Conservation (phyloP, 73 alveolate species). For the Paramecium bursaria region DNA sequence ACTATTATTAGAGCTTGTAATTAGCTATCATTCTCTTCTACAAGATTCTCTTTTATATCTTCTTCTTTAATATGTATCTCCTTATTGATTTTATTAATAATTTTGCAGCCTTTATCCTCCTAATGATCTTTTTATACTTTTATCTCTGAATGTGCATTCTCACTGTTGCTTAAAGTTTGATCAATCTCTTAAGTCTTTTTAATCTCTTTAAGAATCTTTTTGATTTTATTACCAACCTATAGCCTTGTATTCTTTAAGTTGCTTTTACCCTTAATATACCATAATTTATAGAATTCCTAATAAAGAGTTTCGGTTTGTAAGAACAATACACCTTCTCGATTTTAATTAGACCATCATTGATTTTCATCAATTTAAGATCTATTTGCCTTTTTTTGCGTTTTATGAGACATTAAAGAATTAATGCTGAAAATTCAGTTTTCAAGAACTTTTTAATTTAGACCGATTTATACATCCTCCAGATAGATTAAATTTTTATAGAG, state of each 20-base stretch:
- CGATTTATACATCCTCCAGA: slow-evolving; percentile 8
- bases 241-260: neutral
- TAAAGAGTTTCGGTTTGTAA: slow-evolving; percentile 12
- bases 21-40: neutral
- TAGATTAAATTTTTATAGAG: neutral
- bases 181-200: slow-evolving; percentile 39
- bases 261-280: slow-evolving; percentile 27
- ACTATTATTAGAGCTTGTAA: too few species aligned
- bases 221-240: slow-evolving; percentile 52
- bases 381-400: neutral
- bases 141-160: slow-evolving; percentile 6
- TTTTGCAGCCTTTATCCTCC: slow-evolving; percentile 25
- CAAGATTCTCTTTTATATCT: neutral
- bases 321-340: neutral
- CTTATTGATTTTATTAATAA: slow-evolving; percentile 11
- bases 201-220: slow-evolving; percentile 38
- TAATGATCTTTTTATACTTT: neutral
- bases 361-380: neutral
- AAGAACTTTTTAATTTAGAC: neutral
- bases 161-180: slow-evolving; percentile 24
- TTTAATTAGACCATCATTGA: slow-evolving; percentile 21
- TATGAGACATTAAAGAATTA: neutral
- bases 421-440: neutral
- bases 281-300: neutral
- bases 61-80: slow-evolving; percentile 25